Evolutionary conservation across 2,329 filamentous ascomycete species (phyloP).

Genomic region (Cladosporium sp.): DNA sequence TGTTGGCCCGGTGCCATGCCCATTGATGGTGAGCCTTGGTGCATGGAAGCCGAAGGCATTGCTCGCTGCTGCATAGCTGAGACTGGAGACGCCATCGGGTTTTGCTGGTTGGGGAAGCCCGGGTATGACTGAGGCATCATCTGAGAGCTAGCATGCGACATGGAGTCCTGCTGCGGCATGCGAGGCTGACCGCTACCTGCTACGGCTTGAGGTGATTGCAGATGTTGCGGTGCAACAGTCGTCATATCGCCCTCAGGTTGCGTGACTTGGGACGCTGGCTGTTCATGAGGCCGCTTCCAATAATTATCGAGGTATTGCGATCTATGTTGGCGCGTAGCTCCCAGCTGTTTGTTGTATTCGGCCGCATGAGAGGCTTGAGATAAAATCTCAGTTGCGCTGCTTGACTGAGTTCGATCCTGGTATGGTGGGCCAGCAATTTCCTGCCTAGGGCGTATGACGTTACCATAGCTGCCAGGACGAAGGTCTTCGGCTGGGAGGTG

Average conservation of each 20-base stretch:
- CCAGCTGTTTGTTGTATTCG: constrained; percentile 83
- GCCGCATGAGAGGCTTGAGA: constrained; percentile 83
- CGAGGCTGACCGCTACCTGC: constrained; percentile 54
- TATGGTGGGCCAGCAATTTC: constrained; percentile 85
- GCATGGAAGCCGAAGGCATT: constrained; percentile 45
- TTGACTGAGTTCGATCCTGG: constrained; percentile 77
- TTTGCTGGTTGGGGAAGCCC: constrained; percentile 67
- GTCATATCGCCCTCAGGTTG: constrained; percentile 35
- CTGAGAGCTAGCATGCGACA: constrained; percentile 48
- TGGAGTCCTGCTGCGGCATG: constrained; percentile 48
- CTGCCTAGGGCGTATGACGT: constrained; percentile 79
- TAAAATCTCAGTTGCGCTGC: constrained; percentile 71
- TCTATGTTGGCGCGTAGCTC: constrained; percentile 73
- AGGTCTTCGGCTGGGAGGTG: constrained; percentile 76
- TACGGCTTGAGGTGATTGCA: constrained; percentile 43
- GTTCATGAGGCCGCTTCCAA: constrained; percentile 78
- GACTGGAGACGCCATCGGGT: constrained; percentile 69
- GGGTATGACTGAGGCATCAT: constrained; percentile 65
- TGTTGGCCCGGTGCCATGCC: constrained; percentile 33
- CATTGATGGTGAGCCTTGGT: constrained; percentile 56
- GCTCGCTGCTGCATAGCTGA: constrained; percentile 60
- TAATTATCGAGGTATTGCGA: constrained; percentile 74
- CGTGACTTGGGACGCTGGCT: constrained; percentile 53
- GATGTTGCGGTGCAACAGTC: constrained; percentile 39
- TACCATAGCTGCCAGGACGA: constrained; percentile 75